Percentiles rank a stretch among this genome's conserved stretches.
Evolutionary conservation across 2,329 filamentous ascomycete genomes (phyloP).

Genomic region (Aspergillus fischeri): DNA sequence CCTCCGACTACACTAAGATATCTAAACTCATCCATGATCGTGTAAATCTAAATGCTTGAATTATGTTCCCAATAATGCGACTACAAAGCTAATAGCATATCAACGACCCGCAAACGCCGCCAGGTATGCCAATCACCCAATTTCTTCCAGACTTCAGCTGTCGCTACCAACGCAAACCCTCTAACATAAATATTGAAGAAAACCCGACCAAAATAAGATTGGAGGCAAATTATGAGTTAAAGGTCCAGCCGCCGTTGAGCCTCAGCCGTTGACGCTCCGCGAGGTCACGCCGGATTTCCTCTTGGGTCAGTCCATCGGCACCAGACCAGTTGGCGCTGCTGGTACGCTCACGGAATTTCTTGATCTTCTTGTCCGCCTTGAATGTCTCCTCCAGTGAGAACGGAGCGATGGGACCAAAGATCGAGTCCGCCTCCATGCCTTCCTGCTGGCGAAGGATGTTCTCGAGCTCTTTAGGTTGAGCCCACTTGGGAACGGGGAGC

Average conservation of each 20-base stretch:
- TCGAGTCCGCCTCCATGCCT: conserved; percentile 67
- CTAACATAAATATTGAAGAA: background rate
- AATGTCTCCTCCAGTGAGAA: conserved; percentile 97
- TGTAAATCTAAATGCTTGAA: background rate
- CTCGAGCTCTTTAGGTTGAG: conserved; percentile 77
- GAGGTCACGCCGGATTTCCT: conserved; percentile 77
- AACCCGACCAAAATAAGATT: background rate
- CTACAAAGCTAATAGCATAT: conserved; percentile 17
- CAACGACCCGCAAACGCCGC: background rate
- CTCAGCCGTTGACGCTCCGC: conserved; percentile 74
- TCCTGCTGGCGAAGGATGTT: conserved; percentile 76
- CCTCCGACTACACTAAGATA: background rate
- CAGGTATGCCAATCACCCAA: conserved; percentile 4
- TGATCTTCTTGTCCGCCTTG: conserved; percentile 79
- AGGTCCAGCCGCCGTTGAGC: conserved; percentile 81
- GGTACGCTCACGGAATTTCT: conserved; percentile 84
- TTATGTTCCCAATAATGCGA: background rate
- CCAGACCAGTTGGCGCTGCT: conserved; percentile 92
- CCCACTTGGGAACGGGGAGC: conserved; percentile 74
- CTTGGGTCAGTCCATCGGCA: conserved; percentile 77
- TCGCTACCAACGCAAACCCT: conserved; percentile 2
- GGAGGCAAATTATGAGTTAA: conserved; percentile 45
- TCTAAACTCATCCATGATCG: background rate
- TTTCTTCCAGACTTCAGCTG: conserved; percentile 5
- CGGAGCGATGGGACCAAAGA: conserved; percentile 85